phyloP scores from a whole-genome alignment of 176 grass and related monocot species.

The Saccharum officinarum region DNA sequence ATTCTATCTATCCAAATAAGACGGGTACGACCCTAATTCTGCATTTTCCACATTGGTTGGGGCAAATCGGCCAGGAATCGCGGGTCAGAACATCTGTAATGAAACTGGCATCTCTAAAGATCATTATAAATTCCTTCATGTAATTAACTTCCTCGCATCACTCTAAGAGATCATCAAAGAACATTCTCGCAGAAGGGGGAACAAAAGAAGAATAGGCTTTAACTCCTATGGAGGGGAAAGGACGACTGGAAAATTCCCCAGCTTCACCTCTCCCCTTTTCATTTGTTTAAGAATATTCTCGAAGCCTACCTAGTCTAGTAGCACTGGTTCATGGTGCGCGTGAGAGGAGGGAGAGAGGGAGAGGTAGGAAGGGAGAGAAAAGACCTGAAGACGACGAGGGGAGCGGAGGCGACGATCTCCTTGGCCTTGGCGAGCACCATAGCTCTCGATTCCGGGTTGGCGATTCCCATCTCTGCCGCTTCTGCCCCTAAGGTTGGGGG shows the following conservation, averaged over 20 bases:
- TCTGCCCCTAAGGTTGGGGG: background rate
- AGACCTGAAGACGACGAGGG: slow-evolving; percentile 81
- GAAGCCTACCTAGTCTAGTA: background rate
- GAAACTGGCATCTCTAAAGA: background rate
- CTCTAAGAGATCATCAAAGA: background rate
- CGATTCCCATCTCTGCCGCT: slow-evolving; percentile 34
- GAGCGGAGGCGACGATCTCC: slow-evolving; percentile 68
- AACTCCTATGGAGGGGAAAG: background rate
- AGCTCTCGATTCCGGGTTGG: slow-evolving; percentile 24
- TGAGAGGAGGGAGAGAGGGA: background rate
- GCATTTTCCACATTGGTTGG: background rate
- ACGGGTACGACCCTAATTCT: background rate
- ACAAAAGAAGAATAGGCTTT: background rate
- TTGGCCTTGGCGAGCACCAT: slow-evolving; percentile 77
- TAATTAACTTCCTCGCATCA: background rate
- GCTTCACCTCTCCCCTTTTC: background rate
- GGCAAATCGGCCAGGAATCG: background rate
- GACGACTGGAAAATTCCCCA: background rate
- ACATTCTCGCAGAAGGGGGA: background rate
- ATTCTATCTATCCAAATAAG: background rate
- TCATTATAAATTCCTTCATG: background rate
- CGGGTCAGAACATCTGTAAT: background rate
- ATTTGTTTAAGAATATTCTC: background rate
- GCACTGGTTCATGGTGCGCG: background rate
- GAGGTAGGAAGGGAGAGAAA: background rate